Base-by-base conservation (phyloP, 441 rosid genomes). In the Gossypium trilobum region DNA sequence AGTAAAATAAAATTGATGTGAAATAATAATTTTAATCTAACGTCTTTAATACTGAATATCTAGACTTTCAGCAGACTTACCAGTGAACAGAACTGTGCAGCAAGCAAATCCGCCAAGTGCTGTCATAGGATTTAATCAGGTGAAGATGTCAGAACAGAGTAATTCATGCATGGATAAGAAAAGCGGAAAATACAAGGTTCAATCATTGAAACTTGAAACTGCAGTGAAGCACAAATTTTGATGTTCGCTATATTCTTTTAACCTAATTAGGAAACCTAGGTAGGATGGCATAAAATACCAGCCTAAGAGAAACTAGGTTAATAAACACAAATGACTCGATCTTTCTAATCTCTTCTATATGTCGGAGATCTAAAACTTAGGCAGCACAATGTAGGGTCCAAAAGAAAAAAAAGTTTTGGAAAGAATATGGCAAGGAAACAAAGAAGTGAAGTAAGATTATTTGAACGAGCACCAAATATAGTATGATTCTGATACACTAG, bases 91-190 rank as follows among this genome's bases (percentile, higher is more conserved):
- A 85, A 87, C 79, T 95, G 88, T 55, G 69, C 77, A 2, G 96
- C 97, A 75, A 95, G 97, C 83, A 95, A 82, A 85, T 95, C 99
- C 0, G 97, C 98, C 22, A 77, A 69, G 79, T 90, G 87, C 98
- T 95, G 97, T 72, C 23, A 70, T 73, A 80, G 36, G 72, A 78
- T 61, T 72, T 42, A 56, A 75, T 72, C 78, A 80, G 74, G 83
- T 66, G 51, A 33, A 67, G 57, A 76, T 42, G 77, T 84, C 74
- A 83, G 74, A 74, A 81, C 65, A 60, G 65, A 60, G 46, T 29
- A 60, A 29, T 54, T 68, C 52, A 54, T 25, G 50, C 65, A 48
- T 71, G 27, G 17, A 70, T 5, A 72, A 66, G 66, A 51, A 62
- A 55, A 72, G 74, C 17, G 11, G 23, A 48, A 46, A 61, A 68